Evolutionary conservation across 2,329 filamentous ascomycete species (phyloP).

Genomic region (Blumeria hordei): DNA sequence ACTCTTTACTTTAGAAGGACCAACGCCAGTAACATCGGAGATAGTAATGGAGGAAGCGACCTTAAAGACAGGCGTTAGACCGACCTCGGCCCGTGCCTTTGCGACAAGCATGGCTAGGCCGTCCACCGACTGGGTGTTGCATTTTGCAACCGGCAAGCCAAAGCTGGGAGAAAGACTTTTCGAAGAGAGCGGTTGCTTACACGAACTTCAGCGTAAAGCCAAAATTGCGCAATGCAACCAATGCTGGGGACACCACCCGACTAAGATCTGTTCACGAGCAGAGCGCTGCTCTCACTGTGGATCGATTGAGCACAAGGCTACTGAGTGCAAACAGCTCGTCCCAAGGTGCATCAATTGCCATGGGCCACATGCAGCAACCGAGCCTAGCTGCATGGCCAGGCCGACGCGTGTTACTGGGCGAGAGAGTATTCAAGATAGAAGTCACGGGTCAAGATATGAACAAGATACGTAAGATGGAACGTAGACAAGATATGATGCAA

Average conservation of each 20-base stretch:
- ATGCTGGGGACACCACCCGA: not conserved
- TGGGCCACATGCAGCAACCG: not conserved
- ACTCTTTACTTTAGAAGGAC: not conserved
- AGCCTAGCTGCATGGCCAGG: not conserved
- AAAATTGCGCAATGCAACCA: not conserved
- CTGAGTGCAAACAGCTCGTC: not conserved
- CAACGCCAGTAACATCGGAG: not conserved
- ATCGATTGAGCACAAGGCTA: not conserved
- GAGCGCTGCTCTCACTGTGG: not conserved
- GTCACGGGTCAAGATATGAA: too few species aligned
- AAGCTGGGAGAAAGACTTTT: not conserved
- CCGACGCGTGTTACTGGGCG: too few species aligned
- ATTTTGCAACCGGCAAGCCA: not conserved
- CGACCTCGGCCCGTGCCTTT: not conserved
- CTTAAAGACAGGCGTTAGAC: not conserved
- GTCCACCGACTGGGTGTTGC: not conserved
- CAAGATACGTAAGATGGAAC: too few species aligned
- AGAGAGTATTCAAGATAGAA: too few species aligned
- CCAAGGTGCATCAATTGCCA: not conserved
- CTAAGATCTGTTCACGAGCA: not conserved
- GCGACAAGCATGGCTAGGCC: not conserved
- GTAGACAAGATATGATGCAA: too few species aligned
- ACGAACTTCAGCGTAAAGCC: not conserved
- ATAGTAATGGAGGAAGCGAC: not conserved
- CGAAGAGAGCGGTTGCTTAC: not conserved